Evolutionary conservation across 129 eudicot species (phyloP), one percentile per base, ranked within the genome.

Genomic region (Calendula officinalis): DNA sequence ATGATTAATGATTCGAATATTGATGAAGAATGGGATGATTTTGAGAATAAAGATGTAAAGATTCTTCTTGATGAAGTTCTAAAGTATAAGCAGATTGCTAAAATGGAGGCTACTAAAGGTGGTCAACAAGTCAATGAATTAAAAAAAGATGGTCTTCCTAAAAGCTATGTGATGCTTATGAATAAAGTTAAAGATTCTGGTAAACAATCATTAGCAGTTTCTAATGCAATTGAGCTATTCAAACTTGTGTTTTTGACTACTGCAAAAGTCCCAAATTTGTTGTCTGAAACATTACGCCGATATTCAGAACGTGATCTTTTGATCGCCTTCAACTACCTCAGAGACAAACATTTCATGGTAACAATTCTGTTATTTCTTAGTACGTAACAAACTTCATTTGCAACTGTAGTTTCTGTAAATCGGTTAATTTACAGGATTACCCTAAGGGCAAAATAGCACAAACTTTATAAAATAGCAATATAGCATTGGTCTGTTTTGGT

Each of bases 241-340:
- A 92, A 92, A 82, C 91, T 92, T 55, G 83, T 88, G 53, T 92
- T 85, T 66, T 74, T 92, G 62, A 85, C 86, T 78, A 75, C 82
- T 12, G 73, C 95, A 36, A 85, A 73, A 65, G 84, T 76, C 56
- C 83, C 95, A 64, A 70, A 69, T 48, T 45, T 92, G 74, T 84
- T 92, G 22, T 95, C 95, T 47, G 81, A 88, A 77, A 92, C 96
- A 40, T 78, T 88, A 62, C 75, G 92, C 17, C 85, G 91, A 6
- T 92, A 88, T 73, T 92, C 98, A 10, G 96, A 92, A 69, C 96
- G 85, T 48, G 98, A 92, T 83, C 95, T 88, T 48, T 83, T 82
- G 79, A 81, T 91, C 33, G 96, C 98, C 49, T 92, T 85, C 22
- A 84, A 76, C 82, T 88, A 85, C 74, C 87, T 92, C 58, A 83